Percentiles rank a stretch among this genome's conserved stretches.
Conservation (phyloP, 768 basidiomycete genomes). For the Pisolithus marmoratus region DNA sequence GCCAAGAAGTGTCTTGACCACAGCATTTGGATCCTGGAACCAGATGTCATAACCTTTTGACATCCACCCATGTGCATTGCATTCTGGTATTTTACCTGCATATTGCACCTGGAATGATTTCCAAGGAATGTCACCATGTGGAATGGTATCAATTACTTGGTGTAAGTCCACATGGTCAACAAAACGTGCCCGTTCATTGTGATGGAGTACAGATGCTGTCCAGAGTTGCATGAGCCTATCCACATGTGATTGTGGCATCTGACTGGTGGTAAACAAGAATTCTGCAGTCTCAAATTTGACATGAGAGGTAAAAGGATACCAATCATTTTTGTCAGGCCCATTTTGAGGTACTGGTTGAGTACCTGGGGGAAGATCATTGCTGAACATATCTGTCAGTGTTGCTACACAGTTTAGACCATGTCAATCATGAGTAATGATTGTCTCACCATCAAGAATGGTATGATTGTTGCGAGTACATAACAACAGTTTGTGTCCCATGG, state of each 20-base stretch:
- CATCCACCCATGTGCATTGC: not conserved
- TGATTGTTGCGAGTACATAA: not conserved
- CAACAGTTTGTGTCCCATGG: not conserved
- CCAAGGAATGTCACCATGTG: not conserved
- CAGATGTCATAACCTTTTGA: not conserved
- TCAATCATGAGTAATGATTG: not conserved
- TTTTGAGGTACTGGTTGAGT: slow-evolving; percentile 1
- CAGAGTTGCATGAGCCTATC: slow-evolving; percentile 13
- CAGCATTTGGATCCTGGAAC: not conserved
- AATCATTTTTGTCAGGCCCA: slow-evolving; percentile 2
- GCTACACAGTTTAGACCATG: not conserved
- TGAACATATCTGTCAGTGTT: not conserved
- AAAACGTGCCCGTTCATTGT: not conserved
- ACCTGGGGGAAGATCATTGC: not conserved
- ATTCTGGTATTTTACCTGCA: not conserved
- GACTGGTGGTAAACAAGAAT: slow-evolving; percentile 11
- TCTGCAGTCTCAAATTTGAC: slow-evolving; percentile 12
- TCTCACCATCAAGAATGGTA: not conserved
- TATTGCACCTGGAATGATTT: not conserved
- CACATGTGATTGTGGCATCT: slow-evolving; percentile 15
- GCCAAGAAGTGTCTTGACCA: not conserved
- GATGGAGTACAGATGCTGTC: not conserved
- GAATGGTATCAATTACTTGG: not conserved
- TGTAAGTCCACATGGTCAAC: not conserved
- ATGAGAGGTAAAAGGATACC: slow-evolving; percentile 13